Conservation (phyloP, 148 eudicot species). For the Diospyros kaki region DNA sequence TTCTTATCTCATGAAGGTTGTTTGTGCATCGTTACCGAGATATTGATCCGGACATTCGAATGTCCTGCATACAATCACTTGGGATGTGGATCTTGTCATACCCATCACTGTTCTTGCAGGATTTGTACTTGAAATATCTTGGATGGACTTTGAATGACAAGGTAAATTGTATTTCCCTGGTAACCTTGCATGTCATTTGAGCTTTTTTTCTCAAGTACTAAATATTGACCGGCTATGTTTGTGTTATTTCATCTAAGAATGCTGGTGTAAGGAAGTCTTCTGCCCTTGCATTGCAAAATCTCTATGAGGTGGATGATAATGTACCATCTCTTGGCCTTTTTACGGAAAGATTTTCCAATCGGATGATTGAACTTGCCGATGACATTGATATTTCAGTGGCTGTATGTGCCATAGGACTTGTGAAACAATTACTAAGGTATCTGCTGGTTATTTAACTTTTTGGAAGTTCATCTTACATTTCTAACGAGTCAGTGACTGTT, state of each 20-base stretch:
- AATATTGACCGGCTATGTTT: not conserved
- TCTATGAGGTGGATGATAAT: conserved; percentile 94
- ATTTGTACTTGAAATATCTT: conserved; percentile 90
- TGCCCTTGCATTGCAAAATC: conserved; percentile 74
- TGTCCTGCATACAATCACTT: conserved; percentile 85
- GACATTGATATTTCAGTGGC: conserved; percentile 93
- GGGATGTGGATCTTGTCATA: conserved; percentile 93
- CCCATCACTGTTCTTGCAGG: conserved; percentile 90
- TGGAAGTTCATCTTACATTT: not conserved
- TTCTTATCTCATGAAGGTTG: conserved; percentile 51
- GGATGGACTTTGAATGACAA: conserved; percentile 99
- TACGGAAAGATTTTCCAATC: conserved; percentile 81
- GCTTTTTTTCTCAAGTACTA: not conserved
- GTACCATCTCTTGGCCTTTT: conserved; percentile 95
- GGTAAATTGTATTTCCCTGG: conserved; percentile 31
- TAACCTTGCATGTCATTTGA: conserved; percentile 1
- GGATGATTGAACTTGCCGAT: conserved; percentile 99
- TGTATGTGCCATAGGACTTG: conserved; percentile 90
- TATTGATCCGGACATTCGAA: conserved; percentile 83
- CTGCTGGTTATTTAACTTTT: not conserved
- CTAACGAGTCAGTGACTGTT: not conserved
- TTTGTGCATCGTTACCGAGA: conserved; percentile 98
- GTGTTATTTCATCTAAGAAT: conserved; percentile 53
- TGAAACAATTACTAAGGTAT: conserved; percentile 85
- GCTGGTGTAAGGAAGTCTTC: conserved; percentile 95